These are phyloP conservation scores for Tetrapisispora namnaoensis DNA, from an alignment of 805 yeast genomes.

Conservation along the genomic window DNA sequence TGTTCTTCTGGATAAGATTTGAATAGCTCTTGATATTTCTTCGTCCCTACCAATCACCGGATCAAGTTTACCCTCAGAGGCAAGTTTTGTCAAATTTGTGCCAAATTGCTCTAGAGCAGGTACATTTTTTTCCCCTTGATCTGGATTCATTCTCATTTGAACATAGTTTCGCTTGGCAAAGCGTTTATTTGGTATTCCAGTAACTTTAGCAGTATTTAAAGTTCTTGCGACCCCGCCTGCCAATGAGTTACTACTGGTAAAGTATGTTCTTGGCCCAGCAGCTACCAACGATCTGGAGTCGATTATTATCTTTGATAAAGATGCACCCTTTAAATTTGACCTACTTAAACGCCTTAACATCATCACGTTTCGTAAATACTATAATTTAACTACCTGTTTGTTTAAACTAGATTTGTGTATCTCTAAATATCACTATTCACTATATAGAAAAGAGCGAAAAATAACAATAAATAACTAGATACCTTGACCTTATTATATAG, in stretches of 20 bases:
- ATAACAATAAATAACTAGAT: too few species aligned
- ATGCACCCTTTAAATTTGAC: background rate
- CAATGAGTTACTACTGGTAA: background rate
- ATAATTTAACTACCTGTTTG: too few species aligned
- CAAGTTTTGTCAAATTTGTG: constrained; percentile 74
- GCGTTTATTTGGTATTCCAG: background rate
- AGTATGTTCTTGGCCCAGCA: background rate
- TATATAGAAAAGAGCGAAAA: too few species aligned
- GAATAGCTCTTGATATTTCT: constrained; percentile 87
- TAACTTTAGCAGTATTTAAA: background rate
- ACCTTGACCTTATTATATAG: too few species aligned
- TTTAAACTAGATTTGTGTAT: too few species aligned
- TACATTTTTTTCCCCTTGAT: constrained; percentile 38
- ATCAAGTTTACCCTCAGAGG: constrained; percentile 81
- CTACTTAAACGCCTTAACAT: background rate
- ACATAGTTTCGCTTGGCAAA: constrained; percentile 4
- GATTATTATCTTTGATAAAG: background rate
- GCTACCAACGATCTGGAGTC: background rate
- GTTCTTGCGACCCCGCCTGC: background rate
- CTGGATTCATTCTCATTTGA: constrained; percentile 33
- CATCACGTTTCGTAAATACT: background rate
- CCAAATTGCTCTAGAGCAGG: constrained; percentile 74
- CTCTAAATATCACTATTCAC: too few species aligned
- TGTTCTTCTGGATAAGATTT: constrained; percentile 82
- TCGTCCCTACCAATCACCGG: constrained; percentile 97